A percentile compares a stretch with the other conserved stretches of the same genome.
phyloP scores from a whole-genome alignment of 1,284 basidiomycete genomes.

The Golubevia pallescens region DNA sequence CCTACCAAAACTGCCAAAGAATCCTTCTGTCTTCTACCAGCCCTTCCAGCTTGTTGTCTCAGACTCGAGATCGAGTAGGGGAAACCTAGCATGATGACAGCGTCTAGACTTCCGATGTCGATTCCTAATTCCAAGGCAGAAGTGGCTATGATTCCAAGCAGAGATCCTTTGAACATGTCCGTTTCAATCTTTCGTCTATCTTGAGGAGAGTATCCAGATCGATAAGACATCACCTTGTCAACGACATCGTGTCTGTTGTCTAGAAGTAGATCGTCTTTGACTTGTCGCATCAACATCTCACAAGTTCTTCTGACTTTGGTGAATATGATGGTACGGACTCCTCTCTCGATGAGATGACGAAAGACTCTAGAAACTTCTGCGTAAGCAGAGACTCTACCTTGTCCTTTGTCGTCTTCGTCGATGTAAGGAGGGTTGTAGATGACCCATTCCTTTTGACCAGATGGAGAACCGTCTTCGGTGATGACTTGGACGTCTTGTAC shows the following conservation, averaged over 20 bases:
- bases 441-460: conserved; percentile 73
- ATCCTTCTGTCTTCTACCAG: conserved; percentile 81
- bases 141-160: conserved; percentile 85
- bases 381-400: conserved; percentile 73
- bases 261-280: conserved; percentile 75
- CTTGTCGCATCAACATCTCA: conserved; percentile 81
- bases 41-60: conserved; percentile 87
- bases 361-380: conserved; percentile 78
- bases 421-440: conserved; percentile 71
- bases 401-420: conserved; percentile 70
- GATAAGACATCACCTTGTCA: conserved; percentile 79
- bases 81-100: conserved; percentile 87
- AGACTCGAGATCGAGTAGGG: conserved; percentile 71
- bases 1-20: conserved; percentile 67
- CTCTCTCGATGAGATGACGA: conserved; percentile 80
- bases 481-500: conserved; percentile 75
- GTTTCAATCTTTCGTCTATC: conserved; percentile 83
- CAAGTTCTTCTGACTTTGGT: conserved; percentile 85
- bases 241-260: conserved; percentile 80
- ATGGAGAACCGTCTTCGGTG: conserved; percentile 81
- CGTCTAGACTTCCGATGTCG: conserved; percentile 85
- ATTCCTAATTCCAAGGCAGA: conserved; percentile 89
- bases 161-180: conserved; percentile 81
- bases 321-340: conserved; percentile 82
- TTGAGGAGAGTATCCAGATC: conserved; percentile 75